These are phyloP conservation scores for Penicillium soppii DNA, from an alignment of 495 filamentous ascomycete species.

Conservation along the genomic window DNA sequence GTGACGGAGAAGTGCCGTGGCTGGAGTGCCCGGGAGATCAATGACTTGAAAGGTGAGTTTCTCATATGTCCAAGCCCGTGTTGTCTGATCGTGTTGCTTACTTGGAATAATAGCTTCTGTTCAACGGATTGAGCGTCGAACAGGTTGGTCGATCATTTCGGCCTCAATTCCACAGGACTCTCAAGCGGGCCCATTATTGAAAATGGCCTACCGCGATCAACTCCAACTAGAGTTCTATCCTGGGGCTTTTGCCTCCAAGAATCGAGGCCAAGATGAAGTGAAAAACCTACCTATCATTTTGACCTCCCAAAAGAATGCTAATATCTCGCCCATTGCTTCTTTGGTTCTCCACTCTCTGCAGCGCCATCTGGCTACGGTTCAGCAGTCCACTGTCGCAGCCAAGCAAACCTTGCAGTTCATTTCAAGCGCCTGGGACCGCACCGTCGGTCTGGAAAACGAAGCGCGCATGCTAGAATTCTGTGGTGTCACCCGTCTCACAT, in stretches of 20 bases:
- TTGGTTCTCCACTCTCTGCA: conserved; percentile 42
- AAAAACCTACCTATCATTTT: conserved; percentile 31
- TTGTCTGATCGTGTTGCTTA: not conserved
- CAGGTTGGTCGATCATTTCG: conserved; percentile 76
- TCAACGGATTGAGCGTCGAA: conserved; percentile 61
- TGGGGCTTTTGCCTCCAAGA: conserved; percentile 49
- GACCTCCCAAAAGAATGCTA: conserved; percentile 16
- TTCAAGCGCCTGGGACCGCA: conserved; percentile 42
- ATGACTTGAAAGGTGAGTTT: conserved; percentile 62
- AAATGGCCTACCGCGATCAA: conserved; percentile 75
- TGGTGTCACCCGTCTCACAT: conserved; percentile 43
- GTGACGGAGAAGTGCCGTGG: conserved; percentile 84
- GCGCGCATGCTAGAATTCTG: conserved; percentile 48
- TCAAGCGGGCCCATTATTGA: conserved; percentile 53
- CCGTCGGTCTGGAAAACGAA: conserved; percentile 42
- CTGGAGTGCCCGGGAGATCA: conserved; percentile 80
- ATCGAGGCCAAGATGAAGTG: conserved; percentile 13
- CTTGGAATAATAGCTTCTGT: conserved; percentile 55
- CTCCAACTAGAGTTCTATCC: conserved; percentile 77
- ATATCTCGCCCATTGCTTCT: conserved; percentile 34
- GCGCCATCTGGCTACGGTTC: conserved; percentile 28
- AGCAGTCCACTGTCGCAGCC: conserved; percentile 31
- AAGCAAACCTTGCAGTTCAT: conserved; percentile 40
- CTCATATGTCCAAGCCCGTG: too few species aligned
- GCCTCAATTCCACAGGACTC: conserved; percentile 43